Evolutionary conservation across 768 basidiomycete genomes (phyloP).

Genomic region (Pholiota microspora): DNA sequence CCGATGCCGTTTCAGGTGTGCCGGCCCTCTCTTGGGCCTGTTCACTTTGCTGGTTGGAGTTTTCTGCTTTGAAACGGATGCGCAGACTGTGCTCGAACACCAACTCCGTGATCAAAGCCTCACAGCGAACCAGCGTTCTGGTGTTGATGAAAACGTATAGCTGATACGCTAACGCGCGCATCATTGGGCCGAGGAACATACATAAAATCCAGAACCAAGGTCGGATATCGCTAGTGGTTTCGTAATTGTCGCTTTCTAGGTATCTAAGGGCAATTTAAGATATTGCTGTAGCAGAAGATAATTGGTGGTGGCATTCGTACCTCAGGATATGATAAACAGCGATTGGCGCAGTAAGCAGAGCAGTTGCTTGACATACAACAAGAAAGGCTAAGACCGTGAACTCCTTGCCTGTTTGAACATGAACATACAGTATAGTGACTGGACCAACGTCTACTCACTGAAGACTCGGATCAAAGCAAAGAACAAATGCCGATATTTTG

Average conservation of each 20-base stretch:
- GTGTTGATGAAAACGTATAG: slow-evolving; percentile 51
- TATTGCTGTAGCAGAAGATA: background rate
- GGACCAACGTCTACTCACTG: slow-evolving; percentile 14
- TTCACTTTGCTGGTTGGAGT: background rate
- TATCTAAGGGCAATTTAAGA: slow-evolving; percentile 34
- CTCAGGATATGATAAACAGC: slow-evolving; percentile 38
- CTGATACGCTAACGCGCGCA: slow-evolving; percentile 46
- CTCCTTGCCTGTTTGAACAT: slow-evolving; percentile 22
- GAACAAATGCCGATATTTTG: slow-evolving; percentile 33
- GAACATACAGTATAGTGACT: background rate
- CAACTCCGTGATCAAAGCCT: slow-evolving; percentile 42
- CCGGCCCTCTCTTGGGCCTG: background rate
- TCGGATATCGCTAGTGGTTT: slow-evolving; percentile 45
- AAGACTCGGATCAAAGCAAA: slow-evolving; percentile 42
- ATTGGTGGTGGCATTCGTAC: slow-evolving; percentile 18
- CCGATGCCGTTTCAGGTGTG: background rate
- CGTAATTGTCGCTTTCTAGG: no score
- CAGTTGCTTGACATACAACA: slow-evolving; percentile 24
- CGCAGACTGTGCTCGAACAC: slow-evolving; percentile 49
- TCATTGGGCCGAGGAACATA: slow-evolving; percentile 47
- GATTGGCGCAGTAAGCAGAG: slow-evolving; percentile 34
- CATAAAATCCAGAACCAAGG: slow-evolving; percentile 71
- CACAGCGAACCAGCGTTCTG: slow-evolving; percentile 36
- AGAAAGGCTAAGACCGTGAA: slow-evolving; percentile 27
- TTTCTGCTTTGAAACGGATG: slow-evolving; percentile 54